Evolutionary conservation across 108 stramenopile genomes (phyloP), one percentile per base, ranked within the genome.

Genomic region (Bacterosira constricta): DNA sequence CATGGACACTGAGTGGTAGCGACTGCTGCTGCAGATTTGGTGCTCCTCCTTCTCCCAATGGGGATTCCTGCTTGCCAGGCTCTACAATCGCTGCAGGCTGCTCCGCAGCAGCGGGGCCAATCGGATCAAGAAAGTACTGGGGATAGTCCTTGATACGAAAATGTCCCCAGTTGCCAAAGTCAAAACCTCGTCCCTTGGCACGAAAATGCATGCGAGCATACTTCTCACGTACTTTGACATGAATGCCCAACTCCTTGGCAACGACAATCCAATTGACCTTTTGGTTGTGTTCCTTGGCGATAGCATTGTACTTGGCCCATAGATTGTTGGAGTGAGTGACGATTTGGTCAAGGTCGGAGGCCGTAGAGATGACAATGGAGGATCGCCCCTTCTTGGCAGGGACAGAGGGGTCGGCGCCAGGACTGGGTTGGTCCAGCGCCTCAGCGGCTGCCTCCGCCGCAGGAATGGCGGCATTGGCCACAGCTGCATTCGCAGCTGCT

Each of bases 211-310:
- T 92, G 6, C 91, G 74, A 6, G 86, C 83, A 78, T 92, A 92
- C 75, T 92, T 92, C 79, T 92, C 91, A 18, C 91, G 85, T 23
- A 92, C 91, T 64, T 92, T 92, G 49, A 92, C 91, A 60, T 92
- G 87, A 55, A 92, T 92, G 10, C 91, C 91, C 20, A 92, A 55
- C 64, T 92, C 91, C 41, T 86, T 86, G 20, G 91, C 84, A 26
- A 92, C 89, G 1, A 86, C 88, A 32, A 84, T 81, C 91, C 91
- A 92, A 46, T 90, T 92, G 49, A 92, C 89, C 50, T 85, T 88
- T 73, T 90, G 87, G 56, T 92, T 92, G 69, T 92, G 91, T 71
- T 90, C 91, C 60, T 88, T 90, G 25, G 91, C 91, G 52, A 90
- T 88, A 9, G 88, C 89, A 67, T 88, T 92, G 71, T 92, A 92